A percentile compares a stretch with the other conserved stretches of the same genome.
phyloP scores from a whole-genome alignment of 176 grass and related monocot genomes.

The barley (Hordeum vulgare) region DNA sequence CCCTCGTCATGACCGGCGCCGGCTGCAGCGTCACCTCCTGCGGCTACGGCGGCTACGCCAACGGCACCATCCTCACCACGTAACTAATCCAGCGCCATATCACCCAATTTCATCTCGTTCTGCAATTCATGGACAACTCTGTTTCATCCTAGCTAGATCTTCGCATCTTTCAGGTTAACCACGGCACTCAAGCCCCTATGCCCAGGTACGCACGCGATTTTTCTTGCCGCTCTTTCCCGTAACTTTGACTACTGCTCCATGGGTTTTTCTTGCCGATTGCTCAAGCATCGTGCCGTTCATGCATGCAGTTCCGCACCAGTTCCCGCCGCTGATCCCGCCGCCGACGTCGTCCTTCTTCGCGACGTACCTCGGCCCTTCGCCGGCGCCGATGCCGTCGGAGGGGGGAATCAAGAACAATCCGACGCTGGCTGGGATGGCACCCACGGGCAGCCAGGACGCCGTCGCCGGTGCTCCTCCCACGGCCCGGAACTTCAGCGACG shows the following conservation, averaged over 20 bases:
- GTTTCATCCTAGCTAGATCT: background rate
- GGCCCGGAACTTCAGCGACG: background rate
- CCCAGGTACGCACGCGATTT: constrained; percentile 37
- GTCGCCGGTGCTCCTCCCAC: background rate
- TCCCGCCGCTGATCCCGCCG: constrained; percentile 51
- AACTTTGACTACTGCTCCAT: background rate
- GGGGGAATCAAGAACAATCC: constrained; percentile 17
- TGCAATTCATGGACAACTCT: background rate
- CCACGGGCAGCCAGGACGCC: constrained; percentile 5
- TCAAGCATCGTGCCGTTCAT: background rate
- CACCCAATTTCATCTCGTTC: background rate
- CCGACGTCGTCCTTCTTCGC: constrained; percentile 59
- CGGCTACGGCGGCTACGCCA: constrained; percentile 68
- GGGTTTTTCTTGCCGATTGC: background rate
- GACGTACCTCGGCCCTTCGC: constrained; percentile 54
- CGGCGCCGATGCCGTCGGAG: constrained; percentile 30
- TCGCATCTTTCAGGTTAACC: constrained; percentile 48
- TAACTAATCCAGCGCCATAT: background rate
- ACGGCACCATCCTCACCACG: constrained; percentile 66
- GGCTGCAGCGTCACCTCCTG: constrained; percentile 85
- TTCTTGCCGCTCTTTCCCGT: background rate
- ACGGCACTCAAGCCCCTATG: constrained; percentile 57
- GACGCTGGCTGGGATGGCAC: background rate
- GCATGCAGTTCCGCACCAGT: constrained; percentile 45
- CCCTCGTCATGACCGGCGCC: constrained; percentile 39